phyloP scores from a whole-genome alignment of 2,329 filamentous ascomycete species.

The Scedosporium dehoogii region DNA sequence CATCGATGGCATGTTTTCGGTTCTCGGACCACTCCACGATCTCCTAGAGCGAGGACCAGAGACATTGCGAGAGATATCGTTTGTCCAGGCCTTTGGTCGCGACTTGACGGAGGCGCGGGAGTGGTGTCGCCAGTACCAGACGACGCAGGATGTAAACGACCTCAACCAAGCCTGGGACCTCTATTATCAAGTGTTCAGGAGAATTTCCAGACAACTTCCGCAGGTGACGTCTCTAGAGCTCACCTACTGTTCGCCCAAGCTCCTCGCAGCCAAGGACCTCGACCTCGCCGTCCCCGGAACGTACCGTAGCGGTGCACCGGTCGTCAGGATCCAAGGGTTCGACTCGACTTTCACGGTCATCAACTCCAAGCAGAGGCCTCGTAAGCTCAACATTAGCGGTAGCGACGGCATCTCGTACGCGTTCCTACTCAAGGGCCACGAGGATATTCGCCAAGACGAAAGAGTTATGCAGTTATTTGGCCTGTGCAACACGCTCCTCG shows the following conservation, averaged over 20 bases:
- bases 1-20: conserved; percentile 93
- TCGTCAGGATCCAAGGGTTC: conserved; percentile 81
- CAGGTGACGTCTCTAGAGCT: conserved; percentile 89
- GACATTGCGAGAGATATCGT: conserved; percentile 91
- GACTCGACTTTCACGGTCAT: conserved; percentile 87
- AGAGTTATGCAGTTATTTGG: conserved; percentile 99
- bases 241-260: conserved; percentile 91
- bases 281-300: conserved; percentile 94
- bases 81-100: conserved; percentile 92
- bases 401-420: conserved; percentile 83
- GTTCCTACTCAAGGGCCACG: conserved; percentile 94
- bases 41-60: conserved; percentile 85
- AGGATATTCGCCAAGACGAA: conserved; percentile 98
- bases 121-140: conserved; percentile 88
- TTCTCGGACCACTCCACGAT: conserved; percentile 81
- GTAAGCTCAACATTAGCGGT: conserved; percentile 79
- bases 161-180: conserved; percentile 98
- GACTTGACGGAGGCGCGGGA: conserved; percentile 91
- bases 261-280: conserved; percentile 75
- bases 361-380: conserved; percentile 89
- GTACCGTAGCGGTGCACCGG: conserved; percentile 66
- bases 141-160: conserved; percentile 83
- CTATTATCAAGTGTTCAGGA: conserved; percentile 96
- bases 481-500: conserved; percentile 87
- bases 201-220: conserved; percentile 85